Evolutionary conservation across 1,139 yeast species (phyloP), one percentile per base, ranked within the genome.

Genomic region (Pichia sp.): DNA sequence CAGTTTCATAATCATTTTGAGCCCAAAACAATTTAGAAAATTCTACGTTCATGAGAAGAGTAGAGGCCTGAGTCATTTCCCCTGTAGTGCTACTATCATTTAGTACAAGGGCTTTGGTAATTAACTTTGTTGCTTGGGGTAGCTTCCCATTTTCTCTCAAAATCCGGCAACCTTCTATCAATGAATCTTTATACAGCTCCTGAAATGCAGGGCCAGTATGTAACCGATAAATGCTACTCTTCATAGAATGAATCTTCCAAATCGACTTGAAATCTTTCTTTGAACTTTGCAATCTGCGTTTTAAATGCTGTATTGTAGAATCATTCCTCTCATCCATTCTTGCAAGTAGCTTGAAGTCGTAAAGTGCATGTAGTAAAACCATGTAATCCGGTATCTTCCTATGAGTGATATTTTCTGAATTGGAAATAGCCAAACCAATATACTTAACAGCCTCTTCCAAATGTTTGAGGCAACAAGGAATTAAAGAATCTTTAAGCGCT

Each of bases 1-100:
- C 99, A 62, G 90, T 86, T 19, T 93, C 81, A 59, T 84, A 90
- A 59, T 90, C 95, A 0, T 96, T 97, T 66, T 89, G 90, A 1
- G 84, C 85, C 98, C 99, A 93, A 50, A 90, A 70, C 8, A 95
- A 75, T 56, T 88, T 84, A 0, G 98, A 89, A 67, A 88, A 87
- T 67, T 90, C 97, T 44, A 87, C 75, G 57, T 83, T 85, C 1
- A 95, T 90, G 29, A 76, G 74, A 49, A 72, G 68, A 1, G 66
- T 61, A 11, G 65, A 62, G 1, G 64, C 54, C 26, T 49, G 54
- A 1, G 54, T 45, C 52, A 52, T 52, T 45, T 50, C 54, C n/a
- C 36, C 40, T 0, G 69, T 32, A 4, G 41, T 16, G 44, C 50
- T 52, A 29, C 42, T 49, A 6, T 55, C 70, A 36, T 75, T 75